Base-by-base conservation (phyloP, 2,329 filamentous ascomycete species). In the Epichloe sylvatica region DNA sequence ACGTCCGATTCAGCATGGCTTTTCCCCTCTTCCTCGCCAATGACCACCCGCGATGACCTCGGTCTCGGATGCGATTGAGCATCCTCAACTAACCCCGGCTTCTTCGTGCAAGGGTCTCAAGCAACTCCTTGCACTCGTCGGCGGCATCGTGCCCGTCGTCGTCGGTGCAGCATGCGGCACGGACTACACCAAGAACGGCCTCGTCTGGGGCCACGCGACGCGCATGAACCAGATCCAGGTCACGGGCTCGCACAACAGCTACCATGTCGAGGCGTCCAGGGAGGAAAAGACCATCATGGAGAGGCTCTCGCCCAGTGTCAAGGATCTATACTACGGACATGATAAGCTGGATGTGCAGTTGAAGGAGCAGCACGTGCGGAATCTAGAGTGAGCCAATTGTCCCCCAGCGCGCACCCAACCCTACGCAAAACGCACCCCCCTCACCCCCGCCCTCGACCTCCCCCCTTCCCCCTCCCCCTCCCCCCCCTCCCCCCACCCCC, bases 191-290 rank as follows among this genome's bases (percentile, higher is more conserved):
- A 56, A 55, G 38, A 64, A 64, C 48, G 59, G 59, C 42, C 61
- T 65, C 33, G 60, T 53, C 19, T 67, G 64, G 64, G 57, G 62
- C 13, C 40, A 55, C 21, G 51, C 53, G 15, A 57, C 74, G 46
- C 71, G 70, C 46, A 68, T 76, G 62, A 75, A 75, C 57, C 70
- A 75, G 44, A 69, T 75, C 44, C 72, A 75, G 55, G 67, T 75
- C 40, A 60, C 74, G 37, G 72, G 72, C 54, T 73, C 72, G 0
- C 72, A 75, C 57, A 75, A 75, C 59, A 71, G 67, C 53, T 76
- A 75, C 58, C 72, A 76, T 52, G 63, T 67, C 38, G 72, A 75
- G 53, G 61, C 70, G 23, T 62, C 63, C 2, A 60, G 65, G 1
- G 59, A 61, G n/a, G 71, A 73, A 54, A 65, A 66, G 36, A 54